Conservation (phyloP, 2,329 filamentous ascomycete genomes). For the Phaeophleospora eucalypticola region DNA sequence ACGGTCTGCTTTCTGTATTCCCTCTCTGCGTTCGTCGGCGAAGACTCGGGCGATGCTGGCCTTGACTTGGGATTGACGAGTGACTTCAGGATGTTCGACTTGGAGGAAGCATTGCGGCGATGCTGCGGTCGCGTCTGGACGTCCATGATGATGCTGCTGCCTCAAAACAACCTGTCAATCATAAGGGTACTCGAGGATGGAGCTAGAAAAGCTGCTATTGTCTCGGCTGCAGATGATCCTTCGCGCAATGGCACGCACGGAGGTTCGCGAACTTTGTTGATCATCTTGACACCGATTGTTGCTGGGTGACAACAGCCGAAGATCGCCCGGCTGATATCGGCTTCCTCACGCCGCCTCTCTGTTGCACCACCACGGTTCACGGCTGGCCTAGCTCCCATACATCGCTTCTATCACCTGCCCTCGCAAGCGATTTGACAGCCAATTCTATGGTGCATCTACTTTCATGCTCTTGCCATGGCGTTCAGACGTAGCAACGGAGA, state of each 20-base stretch:
- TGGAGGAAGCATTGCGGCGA: conserved; percentile 30
- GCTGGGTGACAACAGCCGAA: background rate
- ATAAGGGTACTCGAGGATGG: background rate
- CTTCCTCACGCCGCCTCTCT: too few relatives aligned
- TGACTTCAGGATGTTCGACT: conserved; percentile 49
- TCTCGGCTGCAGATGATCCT: background rate
- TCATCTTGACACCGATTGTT: background rate
- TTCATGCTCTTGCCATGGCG: too few relatives aligned
- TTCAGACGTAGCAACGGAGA: too few relatives aligned
- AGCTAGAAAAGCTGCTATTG: conserved; percentile 1
- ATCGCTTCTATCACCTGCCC: too few relatives aligned
- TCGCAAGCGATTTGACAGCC: too few relatives aligned
- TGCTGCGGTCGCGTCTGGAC: conserved; percentile 22
- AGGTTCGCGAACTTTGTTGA: background rate
- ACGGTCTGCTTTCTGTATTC: conserved; percentile 25
- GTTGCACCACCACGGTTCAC: too few relatives aligned
- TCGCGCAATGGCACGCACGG: background rate
- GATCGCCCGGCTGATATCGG: background rate
- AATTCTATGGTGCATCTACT: too few relatives aligned
- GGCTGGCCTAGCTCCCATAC: too few relatives aligned
- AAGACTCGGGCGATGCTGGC: conserved; percentile 42
- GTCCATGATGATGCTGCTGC: conserved; percentile 13
- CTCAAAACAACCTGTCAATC: background rate
- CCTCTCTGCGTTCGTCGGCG: conserved; percentile 32
- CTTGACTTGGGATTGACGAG: conserved; percentile 50